Conservation (phyloP, 352 stramenopile genomes). For the Pythium phragmitis region DNA sequence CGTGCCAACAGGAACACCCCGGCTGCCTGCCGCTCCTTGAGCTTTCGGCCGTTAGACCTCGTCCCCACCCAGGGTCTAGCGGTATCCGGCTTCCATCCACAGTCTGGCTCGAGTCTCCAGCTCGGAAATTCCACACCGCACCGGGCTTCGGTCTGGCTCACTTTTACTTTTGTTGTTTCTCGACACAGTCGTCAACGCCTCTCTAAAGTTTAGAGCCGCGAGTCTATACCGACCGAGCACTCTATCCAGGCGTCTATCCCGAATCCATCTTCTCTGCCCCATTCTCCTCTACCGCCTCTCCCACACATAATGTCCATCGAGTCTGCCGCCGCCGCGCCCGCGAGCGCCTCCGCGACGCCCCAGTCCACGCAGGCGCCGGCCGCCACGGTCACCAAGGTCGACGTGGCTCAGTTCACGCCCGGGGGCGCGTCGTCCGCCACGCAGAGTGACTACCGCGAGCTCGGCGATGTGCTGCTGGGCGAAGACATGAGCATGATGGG, state of each 20-base stretch:
- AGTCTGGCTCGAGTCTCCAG: background rate
- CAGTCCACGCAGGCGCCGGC: background rate
- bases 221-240: background rate
- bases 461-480: slow-evolving; percentile 56
- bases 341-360: slow-evolving; percentile 3
- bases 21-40: too few species aligned
- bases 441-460: slow-evolving; percentile 23
- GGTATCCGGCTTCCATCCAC: slow-evolving; percentile 3
- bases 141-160: slow-evolving; percentile 1
- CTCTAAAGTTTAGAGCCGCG: slow-evolving; percentile 12
- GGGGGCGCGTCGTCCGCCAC: slow-evolving; percentile 17
- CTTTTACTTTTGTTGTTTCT: slow-evolving; percentile 31
- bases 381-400: slow-evolving; percentile 15
- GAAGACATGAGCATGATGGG: slow-evolving; percentile 71
- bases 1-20: too few species aligned
- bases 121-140: background rate
- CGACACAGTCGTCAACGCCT: slow-evolving; percentile 3
- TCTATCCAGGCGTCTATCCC: slow-evolving; percentile 7
- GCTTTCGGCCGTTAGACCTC: too few species aligned
- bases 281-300: background rate
- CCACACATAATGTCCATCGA: slow-evolving; percentile 27
- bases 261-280: background rate
- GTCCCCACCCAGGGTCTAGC: background rate
- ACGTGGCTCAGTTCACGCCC: slow-evolving; percentile 24
- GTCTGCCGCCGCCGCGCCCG: slow-evolving; percentile 13